A percentile compares a stretch with the other conserved stretches of the same genome.
These are phyloP conservation scores for Claviceps sp. DNA, from an alignment of 2,329 filamentous ascomycete species.

Conservation along the genomic window DNA sequence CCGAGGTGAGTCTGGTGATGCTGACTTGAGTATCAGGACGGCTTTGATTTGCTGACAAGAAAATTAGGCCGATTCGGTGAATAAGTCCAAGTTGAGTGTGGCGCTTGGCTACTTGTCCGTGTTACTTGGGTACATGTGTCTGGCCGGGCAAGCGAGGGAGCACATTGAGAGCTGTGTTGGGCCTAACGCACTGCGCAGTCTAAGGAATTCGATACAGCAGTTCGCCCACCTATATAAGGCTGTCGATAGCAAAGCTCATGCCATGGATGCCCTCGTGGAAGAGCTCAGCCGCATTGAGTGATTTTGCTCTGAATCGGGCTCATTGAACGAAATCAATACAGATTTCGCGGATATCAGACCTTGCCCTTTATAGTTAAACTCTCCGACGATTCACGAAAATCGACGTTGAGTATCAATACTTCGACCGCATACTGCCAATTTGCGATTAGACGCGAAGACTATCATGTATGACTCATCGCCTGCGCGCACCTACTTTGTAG, in stretches of 20 bases:
- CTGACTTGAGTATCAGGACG: not conserved
- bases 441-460: too few relatives aligned
- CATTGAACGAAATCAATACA: not conserved
- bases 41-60: not conserved
- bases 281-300: conserved; percentile 16
- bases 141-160: conserved; percentile 33
- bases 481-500: not conserved
- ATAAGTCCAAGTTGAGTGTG: conserved; percentile 69
- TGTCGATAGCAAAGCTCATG: conserved; percentile 30
- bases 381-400: not conserved
- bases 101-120: conserved; percentile 78
- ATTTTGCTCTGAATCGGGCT: not conserved
- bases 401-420: not conserved
- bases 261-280: conserved; percentile 24
- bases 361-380: not conserved
- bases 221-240: conserved; percentile 39
- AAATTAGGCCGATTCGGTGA: conserved; percentile 50
- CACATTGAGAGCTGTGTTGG: conserved; percentile 29
- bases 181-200: conserved; percentile 28
- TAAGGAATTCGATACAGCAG: conserved; percentile 40
- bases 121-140: conserved; percentile 66
- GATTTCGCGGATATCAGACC: too few relatives aligned
- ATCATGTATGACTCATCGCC: too few relatives aligned
- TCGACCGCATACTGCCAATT: not conserved
- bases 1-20: conserved; percentile 46